Conservation (phyloP, 169 alveolate species). For the Amoebophrya sp. region DNA sequence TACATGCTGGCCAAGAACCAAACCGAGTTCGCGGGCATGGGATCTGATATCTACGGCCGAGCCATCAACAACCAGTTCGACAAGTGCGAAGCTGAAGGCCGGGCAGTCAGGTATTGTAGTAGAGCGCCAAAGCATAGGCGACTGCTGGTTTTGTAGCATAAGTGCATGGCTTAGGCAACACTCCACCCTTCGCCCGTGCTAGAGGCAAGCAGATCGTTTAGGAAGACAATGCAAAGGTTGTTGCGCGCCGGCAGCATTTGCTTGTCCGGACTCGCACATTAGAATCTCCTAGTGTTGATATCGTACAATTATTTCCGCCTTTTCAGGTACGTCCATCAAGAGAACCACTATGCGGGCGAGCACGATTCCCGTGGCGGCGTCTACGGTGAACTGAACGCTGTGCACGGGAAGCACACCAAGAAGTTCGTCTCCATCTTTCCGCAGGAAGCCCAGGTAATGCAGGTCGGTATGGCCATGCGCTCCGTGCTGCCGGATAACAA, state of each 20-base stretch:
- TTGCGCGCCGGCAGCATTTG: no score
- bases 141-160: no score
- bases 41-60: not conserved
- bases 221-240: no score
- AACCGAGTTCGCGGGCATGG: not conserved
- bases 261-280: no score
- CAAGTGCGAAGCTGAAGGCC: not conserved
- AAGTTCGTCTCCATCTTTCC: not conserved
- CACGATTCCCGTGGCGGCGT: not conserved
- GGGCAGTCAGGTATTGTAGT: not conserved
- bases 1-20: not conserved
- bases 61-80: not conserved
- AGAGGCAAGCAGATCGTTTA: no score
- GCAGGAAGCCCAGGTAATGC: not conserved
- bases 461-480: not conserved
- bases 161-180: no score
- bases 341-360: not conserved
- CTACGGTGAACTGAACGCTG: not conserved
- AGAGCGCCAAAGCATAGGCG: no score
- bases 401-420: not conserved
- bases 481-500: not conserved
- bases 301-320: no score
- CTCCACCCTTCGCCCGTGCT: no score
- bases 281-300: no score
- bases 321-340: not conserved